These are phyloP conservation scores for Poa annua DNA, from an alignment of 176 grass and related monocot genomes.

Conservation along the genomic window DNA sequence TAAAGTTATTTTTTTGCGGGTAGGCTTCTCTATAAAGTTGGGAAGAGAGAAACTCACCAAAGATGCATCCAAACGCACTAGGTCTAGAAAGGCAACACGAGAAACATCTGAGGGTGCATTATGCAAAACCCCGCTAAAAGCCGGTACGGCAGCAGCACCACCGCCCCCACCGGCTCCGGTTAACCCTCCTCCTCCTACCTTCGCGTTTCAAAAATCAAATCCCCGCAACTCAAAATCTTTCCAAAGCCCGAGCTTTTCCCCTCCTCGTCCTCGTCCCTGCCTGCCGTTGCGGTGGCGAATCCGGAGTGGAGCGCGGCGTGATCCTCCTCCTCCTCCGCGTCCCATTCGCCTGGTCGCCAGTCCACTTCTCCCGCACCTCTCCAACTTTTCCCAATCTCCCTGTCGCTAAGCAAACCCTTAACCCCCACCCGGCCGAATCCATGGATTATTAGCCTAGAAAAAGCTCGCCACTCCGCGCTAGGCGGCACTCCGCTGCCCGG, in stretches of 20 bases:
- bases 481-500: neutral
- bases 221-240: neutral
- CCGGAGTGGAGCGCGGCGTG: slow-evolving; percentile 27
- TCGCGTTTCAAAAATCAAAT: slow-evolving; percentile 54
- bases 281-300: slow-evolving; percentile 22
- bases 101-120: neutral
- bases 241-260: neutral
- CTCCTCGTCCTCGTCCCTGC: neutral
- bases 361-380: slow-evolving; percentile 3
- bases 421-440: neutral
- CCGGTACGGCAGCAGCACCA: neutral
- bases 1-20: too few species aligned
- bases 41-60: too few species aligned
- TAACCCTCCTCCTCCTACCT: neutral
- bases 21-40: too few species aligned
- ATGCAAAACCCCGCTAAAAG: neutral
- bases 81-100: neutral
- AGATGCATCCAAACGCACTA: too few species aligned
- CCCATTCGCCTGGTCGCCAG: slow-evolving; percentile 13
- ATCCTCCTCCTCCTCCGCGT: neutral
- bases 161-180: slow-evolving; percentile 9
- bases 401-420: slow-evolving; percentile 46
- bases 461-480: slow-evolving; percentile 7
- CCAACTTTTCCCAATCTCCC: slow-evolving; percentile 36
- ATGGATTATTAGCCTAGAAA: neutral